Evolutionary conservation across 1,284 basidiomycete species (phyloP).

Genomic region (Naganishia liquefaciens): DNA sequence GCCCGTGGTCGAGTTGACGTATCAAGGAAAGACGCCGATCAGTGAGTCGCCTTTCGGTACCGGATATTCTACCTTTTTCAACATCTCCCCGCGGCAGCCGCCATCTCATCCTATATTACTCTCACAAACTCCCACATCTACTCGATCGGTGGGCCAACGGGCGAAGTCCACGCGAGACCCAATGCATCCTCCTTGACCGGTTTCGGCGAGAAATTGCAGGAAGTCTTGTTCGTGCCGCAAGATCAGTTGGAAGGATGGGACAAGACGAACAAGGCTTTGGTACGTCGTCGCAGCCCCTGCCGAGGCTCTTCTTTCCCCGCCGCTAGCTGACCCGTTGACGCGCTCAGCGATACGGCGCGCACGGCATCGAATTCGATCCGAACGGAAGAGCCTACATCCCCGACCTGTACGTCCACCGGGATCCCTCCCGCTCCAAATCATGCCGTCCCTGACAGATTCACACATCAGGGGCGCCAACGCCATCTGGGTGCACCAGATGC

Average conservation of each 20-base stretch:
- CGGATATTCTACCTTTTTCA: not conserved
- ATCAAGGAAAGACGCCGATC: slow-evolving; percentile 40
- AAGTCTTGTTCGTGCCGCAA: slow-evolving; percentile 42
- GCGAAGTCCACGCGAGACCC: slow-evolving; percentile 46
- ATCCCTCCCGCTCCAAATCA: not conserved
- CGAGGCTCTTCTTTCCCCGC: too few species aligned
- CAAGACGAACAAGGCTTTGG: slow-evolving; percentile 35
- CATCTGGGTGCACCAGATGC: slow-evolving; percentile 47
- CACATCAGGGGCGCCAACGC: slow-evolving; percentile 48
- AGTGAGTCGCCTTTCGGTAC: slow-evolving; percentile 33
- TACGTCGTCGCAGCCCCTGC: slow-evolving; percentile 14
- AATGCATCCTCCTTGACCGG: slow-evolving; percentile 37
- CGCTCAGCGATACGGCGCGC: slow-evolving; percentile 31
- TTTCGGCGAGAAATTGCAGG: slow-evolving; percentile 44
- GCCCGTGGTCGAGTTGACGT: slow-evolving; percentile 22
- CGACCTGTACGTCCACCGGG: slow-evolving; percentile 43
- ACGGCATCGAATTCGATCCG: slow-evolving; percentile 33
- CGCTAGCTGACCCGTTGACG: not conserved
- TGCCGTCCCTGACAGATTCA: slow-evolving; percentile 16
- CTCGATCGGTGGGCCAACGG: slow-evolving; percentile 50
- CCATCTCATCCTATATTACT: slow-evolving; percentile 39
- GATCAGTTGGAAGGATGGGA: slow-evolving; percentile 39
- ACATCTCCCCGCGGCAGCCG: slow-evolving; percentile 22
- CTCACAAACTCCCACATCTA: slow-evolving; percentile 43
- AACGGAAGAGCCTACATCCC: slow-evolving; percentile 39